Conservation (phyloP, 257 asterid genomes). For the Capsicum rhomboideum region DNA sequence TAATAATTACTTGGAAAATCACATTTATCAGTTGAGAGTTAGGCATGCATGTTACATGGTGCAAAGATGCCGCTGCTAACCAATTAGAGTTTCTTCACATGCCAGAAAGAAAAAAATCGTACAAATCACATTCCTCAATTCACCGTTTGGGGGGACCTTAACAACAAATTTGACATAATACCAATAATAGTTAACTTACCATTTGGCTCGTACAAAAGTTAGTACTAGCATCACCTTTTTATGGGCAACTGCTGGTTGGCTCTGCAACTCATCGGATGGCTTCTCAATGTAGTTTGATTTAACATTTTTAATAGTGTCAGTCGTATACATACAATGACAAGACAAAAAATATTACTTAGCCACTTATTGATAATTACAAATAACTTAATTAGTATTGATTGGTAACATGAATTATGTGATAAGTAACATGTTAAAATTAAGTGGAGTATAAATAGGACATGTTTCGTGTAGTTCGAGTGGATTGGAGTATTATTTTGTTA, state of each 20-base stretch:
- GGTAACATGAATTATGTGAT: neutral
- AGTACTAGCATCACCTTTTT: neutral
- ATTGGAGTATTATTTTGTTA: too few species aligned
- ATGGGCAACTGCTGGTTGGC: neutral
- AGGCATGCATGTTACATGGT: neutral
- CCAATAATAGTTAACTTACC: neutral
- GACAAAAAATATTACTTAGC: neutral
- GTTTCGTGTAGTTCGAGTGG: too few species aligned
- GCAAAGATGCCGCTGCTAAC: neutral
- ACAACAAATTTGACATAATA: neutral
- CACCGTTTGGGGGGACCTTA: neutral
- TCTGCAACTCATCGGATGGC: neutral
- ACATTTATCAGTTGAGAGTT: neutral
- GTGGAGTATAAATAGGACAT: too few species aligned
- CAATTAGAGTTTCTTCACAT: conserved; percentile 3
- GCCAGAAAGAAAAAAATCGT: neutral
- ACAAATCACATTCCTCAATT: neutral
- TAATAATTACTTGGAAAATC: neutral
- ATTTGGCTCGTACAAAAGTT: neutral
- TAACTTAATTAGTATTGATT: neutral
- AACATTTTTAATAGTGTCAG: neutral
- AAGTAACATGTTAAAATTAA: too few species aligned
- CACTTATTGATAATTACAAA: neutral
- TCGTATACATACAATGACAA: neutral
- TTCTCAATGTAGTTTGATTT: neutral